Evolutionary conservation across 1,284 basidiomycete species (phyloP), one percentile per base, ranked within the genome.

Genomic region (Stygiomarasmius scandens): DNA sequence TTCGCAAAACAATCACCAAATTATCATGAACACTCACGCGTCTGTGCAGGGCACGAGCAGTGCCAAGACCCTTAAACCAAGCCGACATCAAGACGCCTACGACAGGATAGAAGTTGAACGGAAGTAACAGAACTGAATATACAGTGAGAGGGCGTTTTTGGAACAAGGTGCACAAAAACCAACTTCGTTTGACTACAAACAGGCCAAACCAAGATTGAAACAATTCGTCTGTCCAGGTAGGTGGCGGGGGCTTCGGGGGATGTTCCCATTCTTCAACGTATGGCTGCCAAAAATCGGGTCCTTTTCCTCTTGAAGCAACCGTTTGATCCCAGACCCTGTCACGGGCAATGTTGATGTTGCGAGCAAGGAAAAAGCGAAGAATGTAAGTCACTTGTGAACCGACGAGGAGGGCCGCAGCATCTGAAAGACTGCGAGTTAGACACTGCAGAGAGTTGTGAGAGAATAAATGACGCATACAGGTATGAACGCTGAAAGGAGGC

Each of bases 201-300:
- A 75, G 64, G 48, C 73, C 66, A 24, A 1, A 77, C 62, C 1
- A 41, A 19, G 38, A 41, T 41, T 41, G 38, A 12, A 41, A 19
- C 11, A 41, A 19, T 9, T 41, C 16, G 38, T 41, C 38, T 9
- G 14, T 41, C 24, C 8, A 20, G 12, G 29, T 34, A 49, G 56
- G 0, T 14, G 22, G 27, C 2, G 47, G 16, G 12, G 48, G 32
- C 12, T 50, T n/a, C 5, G 93, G 92, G 0, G 92, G 92, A 4
- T 76, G 66, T 19, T 87, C 81, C 90, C 89, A 94, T 73, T 95
- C 93, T 67, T 96, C 93, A 2, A 93, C 85, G 63, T 96, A 96
- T 0, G 89, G 85, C 60, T 82, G 78, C 92, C 92, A 95, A 75
- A 95, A 95, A n/a, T 90, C 86, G 0, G 79, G 73, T 0, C 85